A percentile compares a stretch with the other conserved stretches of the same genome.
phyloP scores from a whole-genome alignment of 2,329 filamentous ascomycete genomes.

The Beauveria varroae region DNA sequence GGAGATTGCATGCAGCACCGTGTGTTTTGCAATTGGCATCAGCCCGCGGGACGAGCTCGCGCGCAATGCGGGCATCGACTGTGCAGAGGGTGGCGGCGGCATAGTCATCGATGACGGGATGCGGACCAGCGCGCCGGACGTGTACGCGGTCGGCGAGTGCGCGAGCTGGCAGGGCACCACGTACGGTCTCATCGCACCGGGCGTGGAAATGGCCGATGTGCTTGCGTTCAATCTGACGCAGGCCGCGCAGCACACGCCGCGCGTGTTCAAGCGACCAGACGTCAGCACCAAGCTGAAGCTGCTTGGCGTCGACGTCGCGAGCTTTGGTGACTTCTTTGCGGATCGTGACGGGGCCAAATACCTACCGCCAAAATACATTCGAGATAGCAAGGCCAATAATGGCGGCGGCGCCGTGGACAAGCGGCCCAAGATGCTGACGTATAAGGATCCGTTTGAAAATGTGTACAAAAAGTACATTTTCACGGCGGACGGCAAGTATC shows the following conservation, averaged over 20 bases:
- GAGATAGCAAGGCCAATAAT: conserved; percentile 14
- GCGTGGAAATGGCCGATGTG: conserved; percentile 88
- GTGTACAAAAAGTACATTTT: conserved; percentile 95
- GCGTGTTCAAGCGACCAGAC: conserved; percentile 73
- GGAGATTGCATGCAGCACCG: conserved; percentile 65
- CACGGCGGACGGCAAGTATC: conserved; percentile 79
- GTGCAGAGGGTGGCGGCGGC: conserved; percentile 66
- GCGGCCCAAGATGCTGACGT: conserved; percentile 73
- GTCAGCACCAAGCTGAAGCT: conserved; percentile 89
- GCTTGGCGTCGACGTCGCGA: conserved; percentile 83
- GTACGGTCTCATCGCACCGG: conserved; percentile 82
- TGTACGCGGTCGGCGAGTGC: conserved; percentile 88
- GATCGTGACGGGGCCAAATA: conserved; percentile 74
- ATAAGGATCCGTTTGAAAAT: conserved; percentile 80
- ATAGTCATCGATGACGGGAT: conserved; percentile 62
- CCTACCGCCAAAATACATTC: conserved; percentile 50
- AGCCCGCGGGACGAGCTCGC: conserved; percentile 74
- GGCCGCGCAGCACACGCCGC: conserved; percentile 61
- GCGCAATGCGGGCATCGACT: conserved; percentile 59
- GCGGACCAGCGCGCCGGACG: conserved; percentile 60
- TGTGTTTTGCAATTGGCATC: conserved; percentile 88
- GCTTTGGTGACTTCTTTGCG: conserved; percentile 90
- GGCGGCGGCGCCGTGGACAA: conserved; percentile 20
- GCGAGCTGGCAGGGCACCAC: conserved; percentile 84
- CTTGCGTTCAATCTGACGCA: conserved; percentile 87